Evolutionary conservation across 352 stramenopile genomes (phyloP).

Genomic region (Ochromonadaceae sp.): DNA sequence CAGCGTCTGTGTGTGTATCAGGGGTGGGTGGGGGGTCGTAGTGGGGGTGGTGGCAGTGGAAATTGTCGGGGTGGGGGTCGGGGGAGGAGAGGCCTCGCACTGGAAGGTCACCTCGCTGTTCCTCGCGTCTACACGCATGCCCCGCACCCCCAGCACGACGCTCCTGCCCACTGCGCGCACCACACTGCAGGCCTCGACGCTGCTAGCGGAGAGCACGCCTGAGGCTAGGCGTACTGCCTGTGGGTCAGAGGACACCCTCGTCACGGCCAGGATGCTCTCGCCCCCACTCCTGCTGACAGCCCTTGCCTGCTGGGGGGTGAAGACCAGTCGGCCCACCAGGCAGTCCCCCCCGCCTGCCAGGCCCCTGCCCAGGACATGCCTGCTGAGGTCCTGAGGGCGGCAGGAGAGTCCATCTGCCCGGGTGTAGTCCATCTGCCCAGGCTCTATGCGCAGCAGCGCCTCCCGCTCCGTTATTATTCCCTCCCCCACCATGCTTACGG

Average conservation of each 20-base stretch:
- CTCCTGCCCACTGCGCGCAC: slow-evolving; percentile 49
- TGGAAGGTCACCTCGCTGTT: no score
- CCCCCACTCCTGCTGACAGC: slow-evolving; percentile 37
- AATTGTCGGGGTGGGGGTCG: no score
- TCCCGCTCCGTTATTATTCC: slow-evolving; percentile 43
- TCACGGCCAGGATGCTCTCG: slow-evolving; percentile 38
- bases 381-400: no score
- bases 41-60: no score
- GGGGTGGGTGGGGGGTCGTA: not conserved
- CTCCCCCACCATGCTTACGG: slow-evolving; percentile 48
- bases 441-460: slow-evolving; percentile 42
- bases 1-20: no score
- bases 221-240: slow-evolving; percentile 47
- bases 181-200: slow-evolving; percentile 50
- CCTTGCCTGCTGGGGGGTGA: slow-evolving; percentile 44
- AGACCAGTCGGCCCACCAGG: slow-evolving; percentile 43
- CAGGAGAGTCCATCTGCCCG: no score
- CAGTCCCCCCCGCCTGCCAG: slow-evolving; percentile 42
- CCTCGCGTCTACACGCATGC: slow-evolving; percentile 38
- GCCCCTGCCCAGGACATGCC: slow-evolving; percentile 41
- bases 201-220: slow-evolving; percentile 47
- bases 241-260: slow-evolving; percentile 46
- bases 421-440: slow-evolving; percentile 45
- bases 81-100: no score
- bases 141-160: slow-evolving; percentile 44